These are phyloP conservation scores for Tremellales sp. DNA, from an alignment of 1,284 basidiomycete species.

Conservation along the genomic window DNA sequence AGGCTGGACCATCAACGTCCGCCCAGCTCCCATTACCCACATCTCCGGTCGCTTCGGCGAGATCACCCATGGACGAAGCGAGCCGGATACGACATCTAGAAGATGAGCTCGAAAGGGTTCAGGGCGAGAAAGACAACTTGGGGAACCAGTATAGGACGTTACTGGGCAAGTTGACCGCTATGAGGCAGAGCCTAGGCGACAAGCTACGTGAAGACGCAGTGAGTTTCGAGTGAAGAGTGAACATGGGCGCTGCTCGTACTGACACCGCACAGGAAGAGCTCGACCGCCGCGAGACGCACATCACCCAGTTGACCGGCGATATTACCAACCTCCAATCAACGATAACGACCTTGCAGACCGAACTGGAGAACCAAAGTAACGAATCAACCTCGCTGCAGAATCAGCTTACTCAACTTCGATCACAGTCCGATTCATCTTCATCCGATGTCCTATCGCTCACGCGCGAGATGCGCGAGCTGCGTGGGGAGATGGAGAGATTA, in stretches of 20 bases:
- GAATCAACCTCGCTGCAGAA: slow-evolving; percentile 65
- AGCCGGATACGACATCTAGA: slow-evolving; percentile 31
- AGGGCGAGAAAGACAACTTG: slow-evolving; percentile 78
- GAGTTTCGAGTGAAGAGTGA: no score
- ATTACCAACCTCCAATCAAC: slow-evolving; percentile 68
- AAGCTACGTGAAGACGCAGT: slow-evolving; percentile 96
- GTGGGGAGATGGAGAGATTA: slow-evolving; percentile 77
- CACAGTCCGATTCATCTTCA: slow-evolving; percentile 53
- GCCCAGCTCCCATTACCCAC: no score
- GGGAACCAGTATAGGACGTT: slow-evolving; percentile 81
- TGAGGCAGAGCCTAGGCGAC: slow-evolving; percentile 89
- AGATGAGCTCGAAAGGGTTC: slow-evolving; percentile 44
- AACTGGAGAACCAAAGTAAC: slow-evolving; percentile 67
- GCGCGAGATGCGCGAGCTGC: slow-evolving; percentile 70
- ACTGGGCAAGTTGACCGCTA: slow-evolving; percentile 81
- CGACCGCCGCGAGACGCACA: slow-evolving; percentile 76
- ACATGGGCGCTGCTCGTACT: not conserved
- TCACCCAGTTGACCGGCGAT: slow-evolving; percentile 68
- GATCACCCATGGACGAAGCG: slow-evolving; percentile 9
- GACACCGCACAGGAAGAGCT: slow-evolving; percentile 75
- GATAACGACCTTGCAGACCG: slow-evolving; percentile 69
- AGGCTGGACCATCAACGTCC: no score
- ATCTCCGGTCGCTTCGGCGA: not conserved
- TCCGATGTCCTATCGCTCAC: slow-evolving; percentile 73
- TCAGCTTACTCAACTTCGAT: slow-evolving; percentile 60